Base-by-base conservation (phyloP, 257 asterid genomes). In the Fraxinus excelsior region DNA sequence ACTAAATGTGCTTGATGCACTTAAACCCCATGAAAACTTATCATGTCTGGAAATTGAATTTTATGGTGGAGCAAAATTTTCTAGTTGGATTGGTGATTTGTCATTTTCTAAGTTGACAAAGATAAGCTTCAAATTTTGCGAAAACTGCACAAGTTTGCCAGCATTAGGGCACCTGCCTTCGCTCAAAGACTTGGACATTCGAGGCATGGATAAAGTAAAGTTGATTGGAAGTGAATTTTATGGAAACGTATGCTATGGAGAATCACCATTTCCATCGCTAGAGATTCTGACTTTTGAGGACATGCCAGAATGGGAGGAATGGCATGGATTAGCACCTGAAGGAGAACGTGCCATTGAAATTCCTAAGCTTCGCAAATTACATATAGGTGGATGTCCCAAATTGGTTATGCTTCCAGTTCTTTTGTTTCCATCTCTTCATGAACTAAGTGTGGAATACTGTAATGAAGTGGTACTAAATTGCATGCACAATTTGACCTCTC, bases 221-320 rank as follows among this genome's bases (percentile, higher is more conserved):
- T 32, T 31, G 34, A 7, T 76, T 26, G 75, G 78, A 5, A 4
- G 31, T 23, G 84, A 72, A 60, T 72, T 81, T 42, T 81, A 67
- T 65, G 71, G 78, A 66, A 51, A 58, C 13, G 7, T 19, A 60
- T n/a, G 40, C 68, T 10, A 18, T 7, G 21, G 58, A 72, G 62
- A 51, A 60, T 31, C 25, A 40, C 21, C 23, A 6, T 81, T 76
- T 77, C 76, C 78, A 64, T 74, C 80, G 28, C 73, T 82, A 25
- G 75, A 82, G 72, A 75, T 13, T 31, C 73, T 82, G 31, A 69
- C 42, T 42, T 82, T 82, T 62, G 65, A n/a, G 18, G 80, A 74
- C 73, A 73, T 81, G 85, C 76, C 76, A 51, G 68, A 77, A 19
- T 81, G 85, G 82, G 76, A 77, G 34, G 76, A 23, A 74, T 81